Percentiles rank a stretch among this genome's conserved stretches.
These are phyloP conservation scores for Cyberlindnera euphorbiiphila DNA, from an alignment of 805 yeast species.

Conservation along the genomic window DNA sequence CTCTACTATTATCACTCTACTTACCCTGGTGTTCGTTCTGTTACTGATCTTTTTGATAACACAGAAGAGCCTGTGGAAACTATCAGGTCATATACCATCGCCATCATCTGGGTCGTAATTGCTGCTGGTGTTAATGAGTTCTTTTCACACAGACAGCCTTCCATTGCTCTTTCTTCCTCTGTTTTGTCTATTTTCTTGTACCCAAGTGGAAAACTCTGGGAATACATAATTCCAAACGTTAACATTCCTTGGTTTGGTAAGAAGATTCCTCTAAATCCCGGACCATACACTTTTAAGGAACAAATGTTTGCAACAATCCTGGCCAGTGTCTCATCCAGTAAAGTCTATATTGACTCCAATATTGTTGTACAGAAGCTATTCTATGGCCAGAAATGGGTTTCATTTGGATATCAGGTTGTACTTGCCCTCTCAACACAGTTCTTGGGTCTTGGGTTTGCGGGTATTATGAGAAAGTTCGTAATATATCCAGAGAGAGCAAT, in stretches of 20 bases:
- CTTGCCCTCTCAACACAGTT: slow-evolving; percentile 54
- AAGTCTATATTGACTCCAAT: slow-evolving; percentile 35
- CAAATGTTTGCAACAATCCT: slow-evolving; percentile 58
- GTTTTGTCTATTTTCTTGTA: slow-evolving; percentile 45
- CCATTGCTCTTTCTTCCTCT: slow-evolving; percentile 39
- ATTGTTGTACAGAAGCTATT: slow-evolving; percentile 34
- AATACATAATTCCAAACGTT: slow-evolving; percentile 42
- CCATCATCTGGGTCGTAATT: slow-evolving; percentile 43
- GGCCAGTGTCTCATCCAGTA: slow-evolving; percentile 30
- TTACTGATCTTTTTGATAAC: slow-evolving; percentile 51
- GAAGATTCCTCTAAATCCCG: slow-evolving; percentile 48
- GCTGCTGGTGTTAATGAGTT: slow-evolving; percentile 55
- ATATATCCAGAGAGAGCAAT: slow-evolving; percentile 48
- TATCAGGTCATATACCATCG: slow-evolving; percentile 36
- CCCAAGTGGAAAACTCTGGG: slow-evolving; percentile 42
- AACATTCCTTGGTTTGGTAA: slow-evolving; percentile 38
- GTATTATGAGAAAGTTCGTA: slow-evolving; percentile 53
- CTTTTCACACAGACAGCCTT: slow-evolving; percentile 52
- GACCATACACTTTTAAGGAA: slow-evolving; percentile 62
- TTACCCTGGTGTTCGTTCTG: slow-evolving; percentile 64
- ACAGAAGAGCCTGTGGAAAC: slow-evolving; percentile 46
- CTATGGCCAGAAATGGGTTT: slow-evolving; percentile 30
- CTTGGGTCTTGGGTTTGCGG: slow-evolving; percentile 66
- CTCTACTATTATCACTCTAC: slow-evolving; percentile 41
- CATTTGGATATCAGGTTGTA: slow-evolving; percentile 50